Evolutionary conservation across 179 eudicot genomes (phyloP).

Genomic region (Carnegiea gigantea): DNA sequence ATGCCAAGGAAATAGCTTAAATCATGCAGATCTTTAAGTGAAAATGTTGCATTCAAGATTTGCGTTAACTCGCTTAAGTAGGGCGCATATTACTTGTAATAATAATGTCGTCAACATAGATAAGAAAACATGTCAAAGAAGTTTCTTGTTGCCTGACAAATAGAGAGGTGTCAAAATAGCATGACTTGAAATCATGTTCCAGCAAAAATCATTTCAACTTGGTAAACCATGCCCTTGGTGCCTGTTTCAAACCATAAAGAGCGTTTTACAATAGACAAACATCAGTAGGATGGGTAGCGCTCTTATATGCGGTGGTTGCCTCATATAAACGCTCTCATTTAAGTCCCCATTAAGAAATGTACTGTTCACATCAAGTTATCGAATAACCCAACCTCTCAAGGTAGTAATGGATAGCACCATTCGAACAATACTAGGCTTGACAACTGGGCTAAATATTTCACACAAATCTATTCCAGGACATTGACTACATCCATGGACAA

Average conservation of each 20-base stretch:
- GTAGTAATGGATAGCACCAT: background rate
- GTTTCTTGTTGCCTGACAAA: background rate
- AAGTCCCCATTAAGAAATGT: background rate
- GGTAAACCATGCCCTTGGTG: background rate
- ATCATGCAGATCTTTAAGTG: background rate
- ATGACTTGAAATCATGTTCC: background rate
- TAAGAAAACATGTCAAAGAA: background rate
- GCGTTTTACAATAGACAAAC: background rate
- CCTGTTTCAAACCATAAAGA: conserved; percentile 3
- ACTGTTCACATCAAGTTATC: background rate
- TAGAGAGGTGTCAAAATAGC: background rate
- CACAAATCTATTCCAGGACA: background rate
- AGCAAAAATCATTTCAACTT: background rate
- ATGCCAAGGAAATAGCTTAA: background rate
- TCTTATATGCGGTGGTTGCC: background rate
- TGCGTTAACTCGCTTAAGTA: background rate
- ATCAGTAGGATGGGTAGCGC: background rate
- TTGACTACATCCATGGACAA: background rate
- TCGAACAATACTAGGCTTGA: background rate
- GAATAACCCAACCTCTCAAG: background rate
- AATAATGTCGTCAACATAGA: background rate
- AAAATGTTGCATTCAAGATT: background rate
- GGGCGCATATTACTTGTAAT: background rate
- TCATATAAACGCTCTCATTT: background rate
- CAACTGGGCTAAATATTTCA: background rate